Evolutionary conservation across 352 stramenopile genomes (phyloP).

Genomic region (Globisporangium recalcitrans): DNA sequence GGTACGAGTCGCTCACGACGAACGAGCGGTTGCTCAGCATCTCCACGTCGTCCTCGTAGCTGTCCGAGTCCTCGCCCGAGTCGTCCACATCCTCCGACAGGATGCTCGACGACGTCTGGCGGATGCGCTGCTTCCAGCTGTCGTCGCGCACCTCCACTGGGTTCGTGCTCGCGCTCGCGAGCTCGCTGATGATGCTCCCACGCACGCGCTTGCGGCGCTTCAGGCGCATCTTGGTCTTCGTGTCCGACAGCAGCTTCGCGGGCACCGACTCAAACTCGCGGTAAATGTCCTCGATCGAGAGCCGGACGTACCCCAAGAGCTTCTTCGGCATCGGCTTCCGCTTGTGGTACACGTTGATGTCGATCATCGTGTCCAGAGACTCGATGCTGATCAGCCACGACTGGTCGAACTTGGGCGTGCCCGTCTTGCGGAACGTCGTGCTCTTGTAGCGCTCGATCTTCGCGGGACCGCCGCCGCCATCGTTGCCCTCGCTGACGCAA

Average conservation of each 20-base stretch:
- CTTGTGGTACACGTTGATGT: constrained; percentile 80
- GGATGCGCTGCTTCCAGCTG: constrained; percentile 59
- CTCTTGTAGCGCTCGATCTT: constrained; percentile 66
- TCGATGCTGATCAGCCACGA: constrained; percentile 76
- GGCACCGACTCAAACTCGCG: constrained; percentile 73
- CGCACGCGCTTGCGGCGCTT: constrained; percentile 75
- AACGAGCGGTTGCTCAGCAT: constrained; percentile 54
- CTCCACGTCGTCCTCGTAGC: constrained; percentile 62
- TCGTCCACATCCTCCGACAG: constrained; percentile 32
- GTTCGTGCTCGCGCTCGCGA: constrained; percentile 33
- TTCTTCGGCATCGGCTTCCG: constrained; percentile 84
- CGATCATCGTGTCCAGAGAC: constrained; percentile 72
- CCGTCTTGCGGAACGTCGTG: constrained; percentile 50
- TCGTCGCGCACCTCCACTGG: constrained; percentile 61
- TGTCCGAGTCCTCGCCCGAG: constrained; percentile 35
- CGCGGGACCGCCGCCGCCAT: constrained; percentile 35
- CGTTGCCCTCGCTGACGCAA: constrained; percentile 39
- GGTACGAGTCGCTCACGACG: constrained; percentile 43
- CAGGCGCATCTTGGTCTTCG: constrained; percentile 65
- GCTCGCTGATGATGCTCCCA: constrained; percentile 74
- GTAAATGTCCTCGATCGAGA: constrained; percentile 86
- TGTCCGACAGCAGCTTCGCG: constrained; percentile 60
- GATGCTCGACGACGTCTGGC: constrained; percentile 29
- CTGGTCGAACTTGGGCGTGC: constrained; percentile 72
- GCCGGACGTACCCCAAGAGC: constrained; percentile 54